phyloP scores from a whole-genome alignment of 1,284 basidiomycete genomes.

The Inonotus hispidus region DNA sequence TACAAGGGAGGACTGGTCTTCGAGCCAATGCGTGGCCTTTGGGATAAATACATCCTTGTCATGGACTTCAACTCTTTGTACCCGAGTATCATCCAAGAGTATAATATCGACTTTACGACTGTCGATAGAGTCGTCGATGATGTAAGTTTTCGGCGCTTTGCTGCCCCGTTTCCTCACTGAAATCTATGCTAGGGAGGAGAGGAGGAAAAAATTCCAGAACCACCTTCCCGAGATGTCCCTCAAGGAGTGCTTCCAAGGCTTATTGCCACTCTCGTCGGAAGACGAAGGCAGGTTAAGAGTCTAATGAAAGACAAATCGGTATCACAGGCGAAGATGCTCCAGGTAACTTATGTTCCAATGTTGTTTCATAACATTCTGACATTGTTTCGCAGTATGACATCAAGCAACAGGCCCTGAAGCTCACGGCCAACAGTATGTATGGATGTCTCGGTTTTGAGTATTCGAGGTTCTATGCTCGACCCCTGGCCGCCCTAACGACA shows the following conservation, averaged over 20 bases:
- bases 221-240: slow-evolving; percentile 65
- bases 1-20: slow-evolving; percentile 99
- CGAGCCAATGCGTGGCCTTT: slow-evolving; percentile 92
- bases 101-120: slow-evolving; percentile 99
- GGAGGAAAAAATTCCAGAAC: slow-evolving; percentile 83
- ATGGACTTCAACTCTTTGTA: slow-evolving; percentile 99
- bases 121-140: slow-evolving; percentile 71
- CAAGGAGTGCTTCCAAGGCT: slow-evolving; percentile 94
- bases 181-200: slow-evolving; percentile 64
- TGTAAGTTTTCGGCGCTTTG: slow-evolving; percentile 34
- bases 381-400: slow-evolving; percentile 75
- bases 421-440: slow-evolving; percentile 99
- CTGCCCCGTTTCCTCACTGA: slow-evolving; percentile 15
- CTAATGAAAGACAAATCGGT: slow-evolving; percentile 91
- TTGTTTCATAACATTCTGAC: slow-evolving; percentile 1
- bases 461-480: slow-evolving; percentile 95
- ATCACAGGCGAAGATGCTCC: slow-evolving; percentile 73
- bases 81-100: slow-evolving; percentile 99
- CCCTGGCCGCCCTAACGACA: slow-evolving; percentile 93
- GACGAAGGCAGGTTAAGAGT: slow-evolving; percentile 87
- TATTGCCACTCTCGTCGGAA: slow-evolving; percentile 90
- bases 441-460: slow-evolving; percentile 98
- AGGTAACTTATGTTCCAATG: slow-evolving; percentile 46
- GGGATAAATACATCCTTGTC: slow-evolving; percentile 96
- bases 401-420: slow-evolving; percentile 95